Evolutionary conservation across 2,329 filamentous ascomycete genomes (phyloP), one percentile per base, ranked within the genome.

Genomic region (Neofusicoccum sp.): DNA sequence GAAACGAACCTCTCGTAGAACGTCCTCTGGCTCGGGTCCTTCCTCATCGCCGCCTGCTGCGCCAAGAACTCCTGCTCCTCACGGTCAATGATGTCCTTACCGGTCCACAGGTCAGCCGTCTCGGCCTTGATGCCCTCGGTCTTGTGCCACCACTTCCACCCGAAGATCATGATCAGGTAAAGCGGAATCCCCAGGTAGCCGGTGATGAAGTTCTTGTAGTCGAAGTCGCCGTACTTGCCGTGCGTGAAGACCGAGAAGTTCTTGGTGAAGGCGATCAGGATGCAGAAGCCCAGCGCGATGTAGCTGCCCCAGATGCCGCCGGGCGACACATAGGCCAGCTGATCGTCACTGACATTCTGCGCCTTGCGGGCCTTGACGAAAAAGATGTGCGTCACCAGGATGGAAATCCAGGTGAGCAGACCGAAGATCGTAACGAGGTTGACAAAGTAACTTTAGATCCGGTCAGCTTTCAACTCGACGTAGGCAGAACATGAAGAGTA

Each of bases 181-280:
- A 93, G 76, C 1, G 90, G 90, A 68, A 93, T 92, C 56, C 90
- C 90, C 6, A 90, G 79, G 74, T 93, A 93, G 31, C 88, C 89
- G 0, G 89, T 92, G 74, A 93, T 85, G 77, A 93, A 93, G 70
- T 85, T 88, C 80, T 89, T 87, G 81, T 90, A 90, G 68, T 79
- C 69, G 77, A 93, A 93, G 70, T 85, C 88, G 80, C 89, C 87
- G 80, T 90, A 90, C 74, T 66, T 6, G 70, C 75, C 64, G 74
- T 76, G 34, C 2, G 86, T 81, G 76, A 95, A 95, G 64, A 89
- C 88, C 62, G 85, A 82, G 77, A 87, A 95, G 81, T 92, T 93
- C 84, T 95, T 96, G 71, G 91, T 94, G 58, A 96, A 73, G 1
- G 89, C 85, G 65, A 95, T 90, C 37, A 95, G 73, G 71, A 84